Percentiles rank a stretch among this genome's conserved stretches.
These are phyloP conservation scores for Diaporthe eres DNA, from an alignment of 2,329 filamentous ascomycete genomes.

Conservation along the genomic window DNA sequence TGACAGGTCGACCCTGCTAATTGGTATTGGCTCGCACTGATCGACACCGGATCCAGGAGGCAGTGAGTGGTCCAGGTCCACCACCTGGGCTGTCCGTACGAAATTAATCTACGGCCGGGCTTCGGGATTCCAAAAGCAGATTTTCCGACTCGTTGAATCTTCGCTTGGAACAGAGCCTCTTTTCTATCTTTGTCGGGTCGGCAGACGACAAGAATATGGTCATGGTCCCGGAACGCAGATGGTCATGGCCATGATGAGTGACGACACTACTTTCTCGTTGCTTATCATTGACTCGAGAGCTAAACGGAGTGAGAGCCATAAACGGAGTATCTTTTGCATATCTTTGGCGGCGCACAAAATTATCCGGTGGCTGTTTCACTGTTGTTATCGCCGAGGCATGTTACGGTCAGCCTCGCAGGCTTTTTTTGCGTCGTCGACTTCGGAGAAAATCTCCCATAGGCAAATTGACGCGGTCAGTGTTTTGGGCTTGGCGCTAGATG, in stretches of 20 bases:
- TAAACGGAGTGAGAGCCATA: too few relatives aligned
- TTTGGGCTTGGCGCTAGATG: conserved; percentile 28
- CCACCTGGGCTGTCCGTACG: background rate
- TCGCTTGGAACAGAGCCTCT: background rate
- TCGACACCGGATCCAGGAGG: conserved; percentile 20
- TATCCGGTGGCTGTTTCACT: background rate
- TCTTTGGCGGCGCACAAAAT: background rate
- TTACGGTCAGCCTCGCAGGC: conserved; percentile 10
- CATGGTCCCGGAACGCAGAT: background rate
- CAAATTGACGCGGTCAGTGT: conserved; percentile 17
- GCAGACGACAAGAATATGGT: background rate
- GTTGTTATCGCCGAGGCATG: background rate
- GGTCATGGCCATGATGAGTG: background rate
- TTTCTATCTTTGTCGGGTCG: background rate
- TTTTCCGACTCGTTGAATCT: background rate
- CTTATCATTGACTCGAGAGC: background rate
- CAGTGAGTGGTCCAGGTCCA: conserved; percentile 17
- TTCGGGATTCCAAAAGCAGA: background rate
- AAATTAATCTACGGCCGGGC: conserved; percentile 18
- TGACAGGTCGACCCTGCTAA: conserved; percentile 11
- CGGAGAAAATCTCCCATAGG: conserved; percentile 30
- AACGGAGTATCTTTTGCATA: background rate
- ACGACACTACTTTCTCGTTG: background rate
- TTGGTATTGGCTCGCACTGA: conserved; percentile 19
- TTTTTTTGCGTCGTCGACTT: background rate